phyloP scores from a whole-genome alignment of 352 stramenopile species.

The Globisporangium viniferum region DNA sequence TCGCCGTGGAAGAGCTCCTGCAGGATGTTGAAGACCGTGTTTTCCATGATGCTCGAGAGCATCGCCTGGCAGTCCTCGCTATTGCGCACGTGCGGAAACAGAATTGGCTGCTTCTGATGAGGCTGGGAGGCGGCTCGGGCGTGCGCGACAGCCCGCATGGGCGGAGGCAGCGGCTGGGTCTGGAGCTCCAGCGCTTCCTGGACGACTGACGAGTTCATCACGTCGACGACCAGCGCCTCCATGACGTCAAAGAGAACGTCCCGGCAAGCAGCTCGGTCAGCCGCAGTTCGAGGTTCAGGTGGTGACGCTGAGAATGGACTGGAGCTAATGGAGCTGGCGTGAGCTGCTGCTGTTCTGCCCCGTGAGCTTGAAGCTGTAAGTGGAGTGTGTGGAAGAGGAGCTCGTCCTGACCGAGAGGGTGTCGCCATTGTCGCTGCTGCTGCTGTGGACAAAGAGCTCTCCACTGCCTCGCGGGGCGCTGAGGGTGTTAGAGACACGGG shows the following conservation, averaged over 20 bases:
- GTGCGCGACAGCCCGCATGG: conserved; percentile 23
- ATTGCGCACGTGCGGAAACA: conserved; percentile 30
- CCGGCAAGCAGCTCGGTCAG: conserved; percentile 25
- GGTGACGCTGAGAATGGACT: background rate
- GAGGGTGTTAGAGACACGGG: background rate
- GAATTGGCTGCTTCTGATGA: conserved; percentile 4
- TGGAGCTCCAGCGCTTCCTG: conserved; percentile 41
- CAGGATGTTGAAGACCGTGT: conserved; percentile 78
- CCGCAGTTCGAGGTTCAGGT: background rate
- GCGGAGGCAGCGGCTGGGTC: conserved; percentile 25
- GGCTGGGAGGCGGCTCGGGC: conserved; percentile 5
- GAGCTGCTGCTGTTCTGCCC: background rate
- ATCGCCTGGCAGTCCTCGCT: conserved; percentile 70
- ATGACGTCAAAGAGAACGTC: conserved; percentile 54
- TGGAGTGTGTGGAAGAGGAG: conserved; percentile 5
- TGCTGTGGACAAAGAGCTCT: background rate
- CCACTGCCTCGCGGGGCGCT: background rate
- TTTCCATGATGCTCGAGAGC: conserved; percentile 59
- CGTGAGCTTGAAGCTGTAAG: conserved; percentile 6
- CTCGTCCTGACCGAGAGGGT: background rate
- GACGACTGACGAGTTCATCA: conserved; percentile 49
- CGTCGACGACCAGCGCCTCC: conserved; percentile 56
- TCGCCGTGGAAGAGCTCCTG: conserved; percentile 83
- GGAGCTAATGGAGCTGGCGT: background rate
- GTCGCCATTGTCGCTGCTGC: background rate